phyloP scores from a whole-genome alignment of 306 rosid species.

The Medicago ruthenica region DNA sequence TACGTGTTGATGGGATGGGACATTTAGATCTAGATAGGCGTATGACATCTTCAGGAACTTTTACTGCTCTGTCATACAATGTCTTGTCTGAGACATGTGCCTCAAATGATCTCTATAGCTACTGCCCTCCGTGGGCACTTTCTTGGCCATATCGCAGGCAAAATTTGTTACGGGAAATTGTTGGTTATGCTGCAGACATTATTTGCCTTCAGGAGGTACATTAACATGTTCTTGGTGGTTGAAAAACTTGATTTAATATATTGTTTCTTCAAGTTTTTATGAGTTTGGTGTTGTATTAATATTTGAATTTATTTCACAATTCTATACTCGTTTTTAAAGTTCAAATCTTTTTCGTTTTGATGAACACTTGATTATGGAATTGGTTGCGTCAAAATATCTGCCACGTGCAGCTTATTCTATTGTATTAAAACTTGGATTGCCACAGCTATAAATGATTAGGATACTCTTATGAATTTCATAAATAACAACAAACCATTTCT shows the following conservation, averaged over 20 bases:
- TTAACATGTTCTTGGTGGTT: conserved; percentile 10
- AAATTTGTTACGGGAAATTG: conserved; percentile 91
- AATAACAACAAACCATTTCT: conserved; percentile 6
- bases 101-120: conserved; percentile 74
- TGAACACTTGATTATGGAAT: conserved; percentile 5
- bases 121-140: conserved; percentile 99
- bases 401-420: not conserved
- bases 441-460: conserved; percentile 20
- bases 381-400: not conserved
- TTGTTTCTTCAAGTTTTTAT: not conserved
- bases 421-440: conserved; percentile 1
- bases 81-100: conserved; percentile 86
- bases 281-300: not conserved
- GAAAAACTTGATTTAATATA: conserved; percentile 32
- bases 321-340: not conserved
- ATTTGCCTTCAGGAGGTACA: conserved; percentile 99
- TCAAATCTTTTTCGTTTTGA: conserved; percentile 11
- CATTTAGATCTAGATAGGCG: conserved; percentile 82
- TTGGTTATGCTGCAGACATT: conserved; percentile 92
- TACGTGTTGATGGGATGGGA: conserved; percentile 77
- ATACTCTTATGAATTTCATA: conserved; percentile 10
- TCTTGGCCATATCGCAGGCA: conserved; percentile 99
- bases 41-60: conserved; percentile 71
- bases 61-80: conserved; percentile 94
- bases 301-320: not conserved